phyloP scores from a whole-genome alignment of 2,329 filamentous ascomycete genomes.

The Pseudopyrenochaeta lycopersici region DNA sequence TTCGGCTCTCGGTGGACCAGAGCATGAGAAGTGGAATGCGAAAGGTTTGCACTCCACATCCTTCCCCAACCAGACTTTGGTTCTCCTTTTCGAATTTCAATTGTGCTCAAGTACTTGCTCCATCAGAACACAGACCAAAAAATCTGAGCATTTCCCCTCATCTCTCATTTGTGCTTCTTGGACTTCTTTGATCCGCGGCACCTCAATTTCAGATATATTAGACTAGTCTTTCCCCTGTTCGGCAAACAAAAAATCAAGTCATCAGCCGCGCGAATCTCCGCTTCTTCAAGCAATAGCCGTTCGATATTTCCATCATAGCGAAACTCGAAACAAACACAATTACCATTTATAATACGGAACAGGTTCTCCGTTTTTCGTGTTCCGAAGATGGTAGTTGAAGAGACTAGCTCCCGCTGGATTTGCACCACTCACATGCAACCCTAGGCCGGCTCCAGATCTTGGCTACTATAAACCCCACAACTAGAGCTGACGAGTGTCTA shows the following conservation, averaged over 20 bases:
- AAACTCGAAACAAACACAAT: not conserved
- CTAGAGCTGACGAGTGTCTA: constrained; percentile 4
- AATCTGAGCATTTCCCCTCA: too few relatives aligned
- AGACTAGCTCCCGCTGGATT: not conserved
- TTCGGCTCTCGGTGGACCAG: not conserved
- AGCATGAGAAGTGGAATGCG: too few relatives aligned
- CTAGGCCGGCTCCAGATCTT: constrained; percentile 2
- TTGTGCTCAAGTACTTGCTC: too few relatives aligned
- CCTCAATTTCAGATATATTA: not conserved
- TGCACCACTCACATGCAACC: constrained; percentile 7
- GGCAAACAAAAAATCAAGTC: not conserved
- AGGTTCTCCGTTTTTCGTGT: constrained; percentile 1
- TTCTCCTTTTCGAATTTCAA: too few relatives aligned
- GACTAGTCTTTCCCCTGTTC: not conserved
- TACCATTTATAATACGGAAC: constrained; percentile 2
- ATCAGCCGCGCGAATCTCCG: not conserved
- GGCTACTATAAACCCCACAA: constrained; percentile 17
- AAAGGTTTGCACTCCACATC: too few relatives aligned
- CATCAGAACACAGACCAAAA: too few relatives aligned
- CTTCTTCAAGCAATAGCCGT: not conserved
- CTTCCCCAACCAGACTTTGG: too few relatives aligned
- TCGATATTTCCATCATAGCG: not conserved
- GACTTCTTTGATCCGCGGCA: not conserved
- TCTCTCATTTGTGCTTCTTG: not conserved
- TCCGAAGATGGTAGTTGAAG: constrained; percentile 4